These are phyloP conservation scores for Talaromyces sp. DNA, from an alignment of 2,329 filamentous ascomycete species.

Conservation along the genomic window DNA sequence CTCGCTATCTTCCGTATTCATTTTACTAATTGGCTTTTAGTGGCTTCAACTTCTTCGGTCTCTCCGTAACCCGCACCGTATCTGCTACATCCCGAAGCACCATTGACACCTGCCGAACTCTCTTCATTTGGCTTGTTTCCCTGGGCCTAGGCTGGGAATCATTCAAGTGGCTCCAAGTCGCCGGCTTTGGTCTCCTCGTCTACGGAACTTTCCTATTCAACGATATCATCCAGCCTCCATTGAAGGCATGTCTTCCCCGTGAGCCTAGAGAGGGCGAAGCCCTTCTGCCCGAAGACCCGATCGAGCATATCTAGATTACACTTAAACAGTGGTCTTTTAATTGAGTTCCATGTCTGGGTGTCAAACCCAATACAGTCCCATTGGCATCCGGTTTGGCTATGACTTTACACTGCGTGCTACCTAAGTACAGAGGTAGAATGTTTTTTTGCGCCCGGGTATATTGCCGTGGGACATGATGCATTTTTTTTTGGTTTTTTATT, in stretches of 20 bases:
- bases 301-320: constrained; percentile 64
- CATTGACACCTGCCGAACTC: constrained; percentile 94
- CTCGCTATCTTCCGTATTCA: background rate
- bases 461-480: no score
- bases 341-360: no score
- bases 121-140: constrained; percentile 98
- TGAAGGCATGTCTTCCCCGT: constrained; percentile 65
- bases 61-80: constrained; percentile 86
- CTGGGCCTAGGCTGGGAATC: constrained; percentile 92
- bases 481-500: no score
- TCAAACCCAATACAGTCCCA: no score
- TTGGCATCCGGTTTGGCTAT: no score
- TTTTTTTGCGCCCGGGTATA: no score
- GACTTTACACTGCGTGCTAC: no score
- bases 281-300: constrained; percentile 78
- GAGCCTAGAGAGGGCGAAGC: constrained; percentile 55
- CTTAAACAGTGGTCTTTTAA: background rate
- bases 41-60: constrained; percentile 97
- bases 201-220: constrained; percentile 98
- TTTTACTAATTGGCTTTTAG: constrained; percentile 48
- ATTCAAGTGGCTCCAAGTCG: constrained; percentile 95
- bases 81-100: constrained; percentile 92
- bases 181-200: constrained; percentile 84
- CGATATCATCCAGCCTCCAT: constrained; percentile 81
- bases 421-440: no score